Conservation (phyloP, 2,329 filamentous ascomycete species). For the Cryphonectria carpinicola region DNA sequence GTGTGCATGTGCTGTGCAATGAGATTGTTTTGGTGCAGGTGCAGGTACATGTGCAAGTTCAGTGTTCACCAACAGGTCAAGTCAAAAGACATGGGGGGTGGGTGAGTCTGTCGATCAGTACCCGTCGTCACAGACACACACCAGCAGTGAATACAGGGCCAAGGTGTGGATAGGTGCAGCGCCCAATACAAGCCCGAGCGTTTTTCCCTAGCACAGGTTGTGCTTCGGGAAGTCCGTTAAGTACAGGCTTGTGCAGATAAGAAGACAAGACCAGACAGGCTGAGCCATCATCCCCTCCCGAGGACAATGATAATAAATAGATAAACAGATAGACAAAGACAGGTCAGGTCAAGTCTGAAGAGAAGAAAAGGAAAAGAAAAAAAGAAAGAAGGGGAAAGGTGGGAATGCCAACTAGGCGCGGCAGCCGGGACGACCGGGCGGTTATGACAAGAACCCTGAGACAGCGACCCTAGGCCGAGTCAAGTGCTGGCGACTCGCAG, state of each 20-base stretch:
- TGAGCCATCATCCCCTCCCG: background rate
- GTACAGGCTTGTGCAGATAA: conserved; percentile 9
- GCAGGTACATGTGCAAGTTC: background rate
- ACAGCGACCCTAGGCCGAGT: conserved; percentile 28
- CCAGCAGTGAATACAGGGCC: conserved; percentile 1
- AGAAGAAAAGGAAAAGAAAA: background rate
- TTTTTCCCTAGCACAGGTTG: background rate
- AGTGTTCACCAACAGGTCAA: conserved; percentile 1
- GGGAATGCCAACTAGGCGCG: conserved; percentile 23
- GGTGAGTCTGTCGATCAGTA: background rate
- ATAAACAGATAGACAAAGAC: background rate
- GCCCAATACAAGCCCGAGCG: conserved; percentile 1
- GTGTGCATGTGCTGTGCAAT: background rate
- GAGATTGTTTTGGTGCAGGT: too few species aligned
- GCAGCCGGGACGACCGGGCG: conserved; percentile 22
- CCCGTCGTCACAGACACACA: background rate
- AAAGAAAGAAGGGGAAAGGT: background rate
- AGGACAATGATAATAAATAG: background rate
- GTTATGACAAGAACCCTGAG: conserved; percentile 13
- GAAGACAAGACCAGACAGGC: background rate
- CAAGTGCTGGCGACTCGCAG: conserved; percentile 12
- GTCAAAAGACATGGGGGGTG: background rate
- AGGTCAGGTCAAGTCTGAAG: background rate
- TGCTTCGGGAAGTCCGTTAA: conserved; percentile 14
- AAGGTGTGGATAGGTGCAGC: background rate